Percentiles rank a stretch among this genome's conserved stretches.
These are phyloP conservation scores for Cryptosporidium xiaoi DNA, from an alignment of 169 alveolate species.

Conservation along the genomic window DNA sequence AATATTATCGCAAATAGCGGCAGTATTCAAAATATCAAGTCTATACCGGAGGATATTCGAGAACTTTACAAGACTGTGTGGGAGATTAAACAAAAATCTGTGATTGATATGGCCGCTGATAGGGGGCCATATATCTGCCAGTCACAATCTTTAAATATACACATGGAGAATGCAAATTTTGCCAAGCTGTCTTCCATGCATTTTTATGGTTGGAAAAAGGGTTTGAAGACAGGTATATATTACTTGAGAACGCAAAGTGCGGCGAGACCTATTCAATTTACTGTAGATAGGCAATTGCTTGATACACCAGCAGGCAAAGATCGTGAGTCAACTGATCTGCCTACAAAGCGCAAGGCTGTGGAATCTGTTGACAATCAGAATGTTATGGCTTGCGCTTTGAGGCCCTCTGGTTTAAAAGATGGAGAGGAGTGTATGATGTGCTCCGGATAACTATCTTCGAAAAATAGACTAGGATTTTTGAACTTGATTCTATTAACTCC, in stretches of 20 bases:
- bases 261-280: slow-evolving; percentile 97
- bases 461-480: background rate
- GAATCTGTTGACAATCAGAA: background rate
- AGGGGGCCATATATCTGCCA: slow-evolving; percentile 94
- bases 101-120: slow-evolving; percentile 97
- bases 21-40: slow-evolving; percentile 90
- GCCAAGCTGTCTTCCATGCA: slow-evolving; percentile 97
- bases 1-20: slow-evolving; percentile 96
- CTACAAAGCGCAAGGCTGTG: background rate
- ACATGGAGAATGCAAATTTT: slow-evolving; percentile 94
- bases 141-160: slow-evolving; percentile 95
- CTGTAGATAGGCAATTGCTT: slow-evolving; percentile 90
- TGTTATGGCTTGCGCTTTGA: slow-evolving; percentile 38
- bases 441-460: slow-evolving; percentile 17
- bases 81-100: slow-evolving; percentile 96
- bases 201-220: slow-evolving; percentile 98
- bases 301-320: slow-evolving; percentile 16
- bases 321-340: background rate
- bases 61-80: slow-evolving; percentile 95
- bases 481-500: background rate
- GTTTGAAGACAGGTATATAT: slow-evolving; percentile 97
- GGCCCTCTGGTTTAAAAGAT: slow-evolving; percentile 53
- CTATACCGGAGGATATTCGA: slow-evolving; percentile 91
- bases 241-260: slow-evolving; percentile 97
- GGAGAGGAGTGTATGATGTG: slow-evolving; percentile 70